Percentiles rank a stretch among this genome's conserved stretches.
These are phyloP conservation scores for Eucalyptus sp. DNA, from an alignment of 345 rosid genomes.

Conservation along the genomic window DNA sequence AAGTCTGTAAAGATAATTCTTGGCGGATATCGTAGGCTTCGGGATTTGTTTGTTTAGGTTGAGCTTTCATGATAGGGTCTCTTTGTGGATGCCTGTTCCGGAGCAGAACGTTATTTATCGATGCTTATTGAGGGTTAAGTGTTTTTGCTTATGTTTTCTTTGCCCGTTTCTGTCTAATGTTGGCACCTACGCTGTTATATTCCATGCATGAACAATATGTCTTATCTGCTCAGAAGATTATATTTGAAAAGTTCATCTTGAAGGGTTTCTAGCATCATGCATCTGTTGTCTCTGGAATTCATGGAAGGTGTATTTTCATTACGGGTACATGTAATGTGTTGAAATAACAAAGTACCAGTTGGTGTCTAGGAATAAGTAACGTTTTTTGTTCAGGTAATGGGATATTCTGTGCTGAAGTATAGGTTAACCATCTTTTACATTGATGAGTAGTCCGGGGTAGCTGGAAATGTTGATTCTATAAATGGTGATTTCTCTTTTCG, in stretches of 20 bases:
- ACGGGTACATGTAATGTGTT: not conserved
- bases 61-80: not conserved
- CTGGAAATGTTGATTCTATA: not conserved
- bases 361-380: not conserved
- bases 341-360: not conserved
- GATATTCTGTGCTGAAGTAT: not conserved
- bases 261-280: not conserved
- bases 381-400: not conserved
- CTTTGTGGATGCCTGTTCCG: not conserved
- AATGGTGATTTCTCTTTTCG: constrained; percentile 5
- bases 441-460: not conserved
- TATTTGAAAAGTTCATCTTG: not conserved
- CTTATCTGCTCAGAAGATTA: not conserved
- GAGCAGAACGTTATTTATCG: not conserved
- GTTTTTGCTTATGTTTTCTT: not conserved
- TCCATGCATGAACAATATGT: not conserved
- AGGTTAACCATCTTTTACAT: not conserved
- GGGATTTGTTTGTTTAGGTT: not conserved
- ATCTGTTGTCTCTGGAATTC: not conserved
- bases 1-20: not conserved
- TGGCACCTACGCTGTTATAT: not conserved
- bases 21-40: not conserved
- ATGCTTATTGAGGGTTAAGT: not conserved
- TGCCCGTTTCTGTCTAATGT: not conserved
- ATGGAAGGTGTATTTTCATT: not conserved